Evolutionary conservation across 2,329 filamentous ascomycete genomes (phyloP), one percentile per base, ranked within the genome.

Genomic region (Ceratocystis eucalypticola): DNA sequence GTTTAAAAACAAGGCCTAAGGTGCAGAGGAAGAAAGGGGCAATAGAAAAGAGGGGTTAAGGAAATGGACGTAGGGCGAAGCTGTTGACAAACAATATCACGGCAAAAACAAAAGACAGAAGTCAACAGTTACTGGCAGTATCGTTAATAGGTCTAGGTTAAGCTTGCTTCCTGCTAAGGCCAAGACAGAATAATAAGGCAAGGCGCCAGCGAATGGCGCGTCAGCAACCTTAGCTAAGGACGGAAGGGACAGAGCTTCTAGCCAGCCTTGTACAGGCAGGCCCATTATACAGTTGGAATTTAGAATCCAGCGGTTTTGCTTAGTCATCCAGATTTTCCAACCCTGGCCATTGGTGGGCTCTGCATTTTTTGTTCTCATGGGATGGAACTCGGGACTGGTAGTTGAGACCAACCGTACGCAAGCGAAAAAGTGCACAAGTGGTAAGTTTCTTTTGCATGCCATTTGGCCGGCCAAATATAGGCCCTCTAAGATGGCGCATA

Each of bases 151-250:
- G 59, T 55, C 22, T 15, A 15, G 22, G 50, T 55, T 44, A n/a
- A 62, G 59, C 59, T 62, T 45, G 33, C 37, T 62, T 55, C 20
- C 20, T 55, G 50, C 50, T 15, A 55, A 25, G 50, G 50, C 28
- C 50, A 55, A 55, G 50, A 44, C 37, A 44, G 28, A 17, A 22
- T 22, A 45, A 45, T 6, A 44, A 62, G 37, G 22, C 22, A 63
- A 63, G 61, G 61, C 61, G 61, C 61, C 61, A 63, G 61, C 61
- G 61, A 44, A 45, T 63, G 50, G 61, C 61, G 61, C 61, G 61
- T 63, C 61, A 63, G 28, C 44, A 28, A 62, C 17, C 20, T 55
- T 48, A 22, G 46, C 20, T 17, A 28, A 25, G 44, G 37, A 28
- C 25, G 5, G 37, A 28, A 44, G 44, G 44, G 37, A 28, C 25